Base-by-base conservation (phyloP, 345 rosid genomes). In the Eucalyptus microcorys region DNA sequence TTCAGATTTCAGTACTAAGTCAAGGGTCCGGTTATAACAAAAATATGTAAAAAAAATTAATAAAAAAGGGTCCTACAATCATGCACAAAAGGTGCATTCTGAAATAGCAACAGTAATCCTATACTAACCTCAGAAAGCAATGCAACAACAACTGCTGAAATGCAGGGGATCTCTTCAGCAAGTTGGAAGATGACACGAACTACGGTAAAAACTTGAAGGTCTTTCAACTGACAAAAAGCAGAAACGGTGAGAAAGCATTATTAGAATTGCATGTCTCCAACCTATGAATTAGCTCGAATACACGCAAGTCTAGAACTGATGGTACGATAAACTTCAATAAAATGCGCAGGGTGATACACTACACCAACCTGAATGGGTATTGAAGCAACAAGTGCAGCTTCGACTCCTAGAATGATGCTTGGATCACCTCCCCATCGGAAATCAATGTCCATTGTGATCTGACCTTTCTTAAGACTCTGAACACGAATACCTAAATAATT, bases 371-470 rank as follows among this genome's bases (percentile, higher is more conserved):
- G 99, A 90, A 98, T 97, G 90, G 99, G 99, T 93, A 98, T 95
- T 83, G 99, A 97, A 92, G 99, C 99, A 91, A 98, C 99, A 88
- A 96, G 93, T 71, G 99, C 98, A 89, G 99, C 96, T 92, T 96
- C 96, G 86, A 95, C 99, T 86, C 96, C 98, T 93, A 98, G 92
- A 92, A 98, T 91, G 88, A 98, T 98, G 92, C 95, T 96, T 85
- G 99, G 99, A 93, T 98, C 98, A 92, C 99, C 99, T 91, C 99
- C 95, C 99, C 99, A 98, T 71, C 99, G 96, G 64, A 98, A 94
- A 94, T 98, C 99, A 71, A 97, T 95, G 86, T 97, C 99, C 99
- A 97, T 96, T 47, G 92, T 98, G 88, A 98, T 89, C 93, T 98
- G 99, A 93, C 99, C 99, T 92, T 96, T 92, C 93, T 98, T 96